These are phyloP conservation scores for Zymoseptoria passerinii DNA, from an alignment of 2,329 filamentous ascomycete species.

Conservation along the genomic window DNA sequence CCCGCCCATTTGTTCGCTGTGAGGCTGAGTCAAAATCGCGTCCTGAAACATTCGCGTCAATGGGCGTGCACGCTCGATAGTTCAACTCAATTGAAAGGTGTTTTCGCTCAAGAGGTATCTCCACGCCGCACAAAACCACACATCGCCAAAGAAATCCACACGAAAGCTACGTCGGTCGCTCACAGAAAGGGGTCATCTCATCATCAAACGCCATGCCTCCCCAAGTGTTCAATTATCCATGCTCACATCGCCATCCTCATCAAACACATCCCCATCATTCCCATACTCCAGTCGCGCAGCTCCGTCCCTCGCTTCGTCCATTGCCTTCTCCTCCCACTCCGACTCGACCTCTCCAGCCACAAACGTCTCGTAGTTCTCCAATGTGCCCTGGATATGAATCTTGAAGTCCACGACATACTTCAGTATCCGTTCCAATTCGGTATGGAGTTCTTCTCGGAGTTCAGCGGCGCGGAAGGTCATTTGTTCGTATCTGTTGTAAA, in stretches of 20 bases:
- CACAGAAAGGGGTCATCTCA: too few species aligned
- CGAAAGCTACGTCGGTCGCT: too few species aligned
- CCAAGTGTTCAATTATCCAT: not conserved
- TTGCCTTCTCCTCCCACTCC: conserved; percentile 45
- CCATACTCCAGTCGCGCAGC: not conserved
- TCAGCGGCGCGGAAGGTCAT: conserved; percentile 74
- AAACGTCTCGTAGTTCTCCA: conserved; percentile 92
- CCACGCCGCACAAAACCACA: too few species aligned
- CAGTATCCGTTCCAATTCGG: conserved; percentile 88
- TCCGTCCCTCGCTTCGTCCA: conserved; percentile 17
- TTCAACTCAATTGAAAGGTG: too few species aligned
- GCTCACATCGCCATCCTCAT: not conserved
- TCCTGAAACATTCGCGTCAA: too few species aligned
- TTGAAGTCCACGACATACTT: conserved; percentile 99
- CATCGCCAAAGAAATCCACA: too few species aligned
- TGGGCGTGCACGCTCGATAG: too few species aligned
- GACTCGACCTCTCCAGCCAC: conserved; percentile 84
- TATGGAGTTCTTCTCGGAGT: conserved; percentile 93
- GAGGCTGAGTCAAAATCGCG: too few species aligned
- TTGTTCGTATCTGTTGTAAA: conserved; percentile 70
- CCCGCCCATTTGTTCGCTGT: too few species aligned
- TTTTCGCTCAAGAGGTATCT: not conserved
- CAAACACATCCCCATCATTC: not conserved
- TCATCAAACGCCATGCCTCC: not conserved
- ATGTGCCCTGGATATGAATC: conserved; percentile 83